These are phyloP conservation scores for Heimioporus retisporus DNA, from an alignment of 1,284 basidiomycete genomes.

Conservation along the genomic window DNA sequence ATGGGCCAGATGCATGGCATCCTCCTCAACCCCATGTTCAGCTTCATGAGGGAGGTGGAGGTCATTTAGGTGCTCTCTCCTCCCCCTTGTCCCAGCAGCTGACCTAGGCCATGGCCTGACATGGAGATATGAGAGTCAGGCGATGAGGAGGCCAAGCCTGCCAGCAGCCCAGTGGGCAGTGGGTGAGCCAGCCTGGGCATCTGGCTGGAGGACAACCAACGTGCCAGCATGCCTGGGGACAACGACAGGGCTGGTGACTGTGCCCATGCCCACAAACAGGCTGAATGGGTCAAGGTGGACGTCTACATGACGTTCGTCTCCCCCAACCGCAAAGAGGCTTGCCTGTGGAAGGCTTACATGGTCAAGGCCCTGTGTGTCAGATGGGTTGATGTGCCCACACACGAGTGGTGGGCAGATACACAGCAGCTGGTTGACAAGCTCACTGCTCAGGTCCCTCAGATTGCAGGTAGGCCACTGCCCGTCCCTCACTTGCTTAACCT, in stretches of 20 bases:
- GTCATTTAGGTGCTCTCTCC: too few relatives aligned
- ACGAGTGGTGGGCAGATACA: constrained; percentile 7
- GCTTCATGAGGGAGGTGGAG: too few relatives aligned
- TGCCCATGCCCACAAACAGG: too few relatives aligned
- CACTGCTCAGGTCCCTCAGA: not conserved
- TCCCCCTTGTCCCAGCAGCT: too few relatives aligned
- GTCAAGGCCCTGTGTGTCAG: not conserved
- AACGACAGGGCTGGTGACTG: not conserved
- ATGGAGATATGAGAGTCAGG: too few relatives aligned
- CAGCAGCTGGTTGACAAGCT: constrained; percentile 15
- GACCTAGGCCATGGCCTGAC: too few relatives aligned
- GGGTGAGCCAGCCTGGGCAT: too few relatives aligned
- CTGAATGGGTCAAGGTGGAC: not conserved
- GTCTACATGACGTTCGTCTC: constrained; percentile 15
- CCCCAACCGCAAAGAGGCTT: not conserved
- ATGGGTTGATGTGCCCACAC: not conserved
- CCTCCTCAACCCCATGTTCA: too few relatives aligned
- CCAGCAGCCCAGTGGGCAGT: too few relatives aligned
- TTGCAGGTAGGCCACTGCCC: constrained; percentile 3
- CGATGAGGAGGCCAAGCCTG: too few relatives aligned
- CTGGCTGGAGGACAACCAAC: too few relatives aligned
- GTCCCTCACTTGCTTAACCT: not conserved
- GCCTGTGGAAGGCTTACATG: not conserved
- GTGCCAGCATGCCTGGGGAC: not conserved
- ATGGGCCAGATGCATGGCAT: too few relatives aligned